Evolutionary conservation across 345 rosid genomes (phyloP).

Genomic region (Stellera chamaejasme): DNA sequence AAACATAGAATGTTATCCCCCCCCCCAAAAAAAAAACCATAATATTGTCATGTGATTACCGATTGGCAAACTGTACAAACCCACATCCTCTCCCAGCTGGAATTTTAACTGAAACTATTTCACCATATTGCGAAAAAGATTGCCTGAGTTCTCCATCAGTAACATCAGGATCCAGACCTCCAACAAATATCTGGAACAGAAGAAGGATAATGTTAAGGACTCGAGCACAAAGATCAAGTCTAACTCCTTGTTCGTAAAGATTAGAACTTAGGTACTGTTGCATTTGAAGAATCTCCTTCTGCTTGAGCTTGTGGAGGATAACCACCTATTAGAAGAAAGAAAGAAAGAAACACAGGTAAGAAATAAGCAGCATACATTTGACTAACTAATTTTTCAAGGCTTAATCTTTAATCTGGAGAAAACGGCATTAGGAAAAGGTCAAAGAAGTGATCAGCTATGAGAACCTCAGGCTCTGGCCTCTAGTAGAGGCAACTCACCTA

Average conservation of each 20-base stretch:
- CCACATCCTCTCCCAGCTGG: constrained; percentile 93
- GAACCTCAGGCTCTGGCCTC: too few relatives aligned
- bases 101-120: constrained; percentile 84
- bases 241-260: constrained; percentile 4
- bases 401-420: too few relatives aligned
- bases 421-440: too few relatives aligned
- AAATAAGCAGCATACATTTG: background rate
- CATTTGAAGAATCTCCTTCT: constrained; percentile 68
- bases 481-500: too few relatives aligned
- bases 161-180: constrained; percentile 87
- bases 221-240: background rate
- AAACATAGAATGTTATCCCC: background rate
- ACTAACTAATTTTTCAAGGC: background rate
- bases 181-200: constrained; percentile 79
- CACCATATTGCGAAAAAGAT: constrained; percentile 75
- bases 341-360: background rate
- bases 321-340: constrained; percentile 37
- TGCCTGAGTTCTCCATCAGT: constrained; percentile 82
- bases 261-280: constrained; percentile 48
- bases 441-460: too few relatives aligned
- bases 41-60: constrained; percentile 30
- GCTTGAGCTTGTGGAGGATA: constrained; percentile 46
- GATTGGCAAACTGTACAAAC: constrained; percentile 81
- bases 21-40: constrained; percentile 1
- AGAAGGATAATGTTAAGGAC: constrained; percentile 17